phyloP scores from a whole-genome alignment of 225 moss, liverwort and hornwort species.

The Takakia lepidozioides region DNA sequence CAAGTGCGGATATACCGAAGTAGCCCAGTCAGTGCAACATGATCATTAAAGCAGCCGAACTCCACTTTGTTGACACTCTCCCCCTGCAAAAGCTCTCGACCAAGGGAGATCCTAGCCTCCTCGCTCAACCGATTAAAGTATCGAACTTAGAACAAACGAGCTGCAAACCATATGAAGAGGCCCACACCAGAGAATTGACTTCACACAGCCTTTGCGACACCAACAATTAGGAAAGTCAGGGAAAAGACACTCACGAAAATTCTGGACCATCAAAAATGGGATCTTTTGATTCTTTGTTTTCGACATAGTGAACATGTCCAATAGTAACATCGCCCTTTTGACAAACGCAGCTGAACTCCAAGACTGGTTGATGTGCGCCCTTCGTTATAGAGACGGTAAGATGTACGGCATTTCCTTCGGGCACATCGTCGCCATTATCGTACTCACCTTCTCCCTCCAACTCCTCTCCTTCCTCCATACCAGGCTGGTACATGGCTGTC shows the following conservation, averaged over 20 bases:
- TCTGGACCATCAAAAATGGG: conserved; percentile 54
- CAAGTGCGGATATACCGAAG: too few species aligned
- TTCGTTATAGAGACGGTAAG: conserved; percentile 39
- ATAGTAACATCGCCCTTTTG: conserved; percentile 35
- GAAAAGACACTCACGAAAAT: conserved; percentile 29
- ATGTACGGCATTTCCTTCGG: conserved; percentile 45
- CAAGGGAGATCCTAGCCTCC: too few species aligned
- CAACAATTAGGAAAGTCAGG: too few species aligned
- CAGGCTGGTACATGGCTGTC: conserved; percentile 54
- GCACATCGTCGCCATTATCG: conserved; percentile 17
- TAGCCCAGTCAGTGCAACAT: too few species aligned
- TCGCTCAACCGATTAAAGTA: too few species aligned
- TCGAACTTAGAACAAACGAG: too few species aligned
- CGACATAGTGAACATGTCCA: conserved; percentile 43
- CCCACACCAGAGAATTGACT: too few species aligned
- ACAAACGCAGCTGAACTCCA: conserved; percentile 47
- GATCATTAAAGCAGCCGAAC: too few species aligned
- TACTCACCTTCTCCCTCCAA: conserved; percentile 33
- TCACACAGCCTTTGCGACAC: too few species aligned
- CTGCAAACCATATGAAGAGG: too few species aligned
- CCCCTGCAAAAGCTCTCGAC: too few species aligned
- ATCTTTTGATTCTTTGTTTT: conserved; percentile 32
- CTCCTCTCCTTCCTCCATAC: conserved; percentile 45
- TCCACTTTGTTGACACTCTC: too few species aligned
- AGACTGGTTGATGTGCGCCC: conserved; percentile 19